Evolutionary conservation across 306 rosid species (phyloP).

Genomic region (Bauhinia variegata): DNA sequence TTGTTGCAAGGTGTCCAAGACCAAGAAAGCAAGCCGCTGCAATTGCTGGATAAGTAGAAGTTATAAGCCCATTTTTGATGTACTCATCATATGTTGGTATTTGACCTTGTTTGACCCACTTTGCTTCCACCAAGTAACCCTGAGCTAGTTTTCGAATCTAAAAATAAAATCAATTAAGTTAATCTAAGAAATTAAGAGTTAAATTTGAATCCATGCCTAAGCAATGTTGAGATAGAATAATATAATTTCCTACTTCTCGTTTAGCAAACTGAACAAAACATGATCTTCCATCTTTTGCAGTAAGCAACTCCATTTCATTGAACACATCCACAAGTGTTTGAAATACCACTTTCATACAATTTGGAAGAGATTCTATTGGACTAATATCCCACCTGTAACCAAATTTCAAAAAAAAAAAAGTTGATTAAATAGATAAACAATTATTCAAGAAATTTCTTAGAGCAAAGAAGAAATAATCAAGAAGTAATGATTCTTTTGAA

Average conservation of each 20-base stretch:
- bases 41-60: neutral
- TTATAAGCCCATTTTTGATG: conserved; percentile 13
- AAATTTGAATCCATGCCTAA: no score
- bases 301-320: no score
- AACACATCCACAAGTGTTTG: neutral
- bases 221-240: neutral
- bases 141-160: conserved; percentile 17
- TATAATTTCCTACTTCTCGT: conserved; percentile 12
- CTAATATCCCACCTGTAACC: conserved; percentile 44
- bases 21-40: neutral
- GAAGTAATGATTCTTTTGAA: neutral
- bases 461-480: no score
- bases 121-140: conserved; percentile 42
- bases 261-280: conserved; percentile 9
- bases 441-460: no score
- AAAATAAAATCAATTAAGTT: neutral
- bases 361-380: conserved; percentile 17
- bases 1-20: conserved; percentile 3
- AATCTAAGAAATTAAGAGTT: neutral
- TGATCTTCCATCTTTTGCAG: neutral
- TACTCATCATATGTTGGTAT: conserved; percentile 49
- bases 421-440: no score
- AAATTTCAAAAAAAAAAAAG: no score
- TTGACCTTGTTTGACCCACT: conserved; percentile 39
- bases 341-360: conserved; percentile 29